Conservation (phyloP, 1,284 basidiomycete genomes). For the Tetrapyrgos nigripes region DNA sequence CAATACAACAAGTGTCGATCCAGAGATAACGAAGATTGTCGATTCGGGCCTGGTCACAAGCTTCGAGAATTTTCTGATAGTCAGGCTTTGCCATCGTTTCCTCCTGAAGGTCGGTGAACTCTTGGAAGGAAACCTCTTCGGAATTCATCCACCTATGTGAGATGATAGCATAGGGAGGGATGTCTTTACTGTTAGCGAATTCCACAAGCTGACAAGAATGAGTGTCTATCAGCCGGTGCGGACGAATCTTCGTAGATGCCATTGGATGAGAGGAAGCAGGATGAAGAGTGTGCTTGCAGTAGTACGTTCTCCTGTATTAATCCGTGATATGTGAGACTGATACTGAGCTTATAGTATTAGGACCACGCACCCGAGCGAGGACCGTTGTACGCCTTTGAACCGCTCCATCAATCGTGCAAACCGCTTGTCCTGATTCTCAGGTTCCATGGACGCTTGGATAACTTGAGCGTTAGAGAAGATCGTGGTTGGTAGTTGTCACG, state of each 20-base stretch:
- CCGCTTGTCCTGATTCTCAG: too few species aligned
- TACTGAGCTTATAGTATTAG: too few species aligned
- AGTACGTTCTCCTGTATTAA: too few species aligned
- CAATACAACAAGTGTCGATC: constrained; percentile 1
- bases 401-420: too few species aligned
- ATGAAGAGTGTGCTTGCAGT: not conserved
- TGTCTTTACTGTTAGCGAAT: not conserved
- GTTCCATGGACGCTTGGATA: too few species aligned
- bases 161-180: not conserved
- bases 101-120: not conserved
- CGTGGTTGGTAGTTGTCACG: too few species aligned
- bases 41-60: not conserved
- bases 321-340: too few species aligned
- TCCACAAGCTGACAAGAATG: not conserved
- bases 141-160: not conserved
- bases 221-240: not conserved
- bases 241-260: not conserved
- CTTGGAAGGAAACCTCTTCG: not conserved
- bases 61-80: not conserved
- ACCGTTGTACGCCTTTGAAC: too few species aligned
- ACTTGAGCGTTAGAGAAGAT: too few species aligned
- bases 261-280: not conserved
- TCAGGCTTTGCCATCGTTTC: not conserved
- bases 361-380: too few species aligned
- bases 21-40: not conserved